Percentiles rank a stretch among this genome's conserved stretches.
These are phyloP conservation scores for Sanghuangporus baumii DNA, from an alignment of 1,284 basidiomycete species.

Conservation along the genomic window DNA sequence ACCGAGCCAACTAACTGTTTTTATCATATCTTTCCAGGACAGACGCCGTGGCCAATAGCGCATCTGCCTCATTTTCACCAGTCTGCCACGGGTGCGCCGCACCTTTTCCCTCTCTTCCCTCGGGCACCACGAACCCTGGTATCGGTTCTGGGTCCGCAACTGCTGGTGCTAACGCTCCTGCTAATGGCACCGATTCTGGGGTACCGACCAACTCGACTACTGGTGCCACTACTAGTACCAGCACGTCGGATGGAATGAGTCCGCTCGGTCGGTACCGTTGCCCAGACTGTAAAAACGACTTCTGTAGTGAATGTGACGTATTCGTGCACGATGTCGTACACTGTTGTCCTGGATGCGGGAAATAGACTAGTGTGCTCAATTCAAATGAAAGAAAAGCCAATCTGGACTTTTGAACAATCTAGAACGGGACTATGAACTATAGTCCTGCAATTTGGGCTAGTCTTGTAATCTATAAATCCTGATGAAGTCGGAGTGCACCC, in stretches of 20 bases:
- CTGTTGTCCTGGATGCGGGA: constrained; percentile 50
- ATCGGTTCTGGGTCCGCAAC: background rate
- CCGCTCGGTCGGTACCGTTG: constrained; percentile 77
- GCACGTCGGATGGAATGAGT: constrained; percentile 59
- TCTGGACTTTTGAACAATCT: background rate
- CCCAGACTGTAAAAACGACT: constrained; percentile 44
- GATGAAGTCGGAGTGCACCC: no score
- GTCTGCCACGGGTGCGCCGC: constrained; percentile 72
- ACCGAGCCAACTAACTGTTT: constrained; percentile 8
- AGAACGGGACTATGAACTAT: background rate
- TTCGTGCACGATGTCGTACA: constrained; percentile 59
- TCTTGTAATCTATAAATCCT: no score
- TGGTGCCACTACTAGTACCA: constrained; percentile 22
- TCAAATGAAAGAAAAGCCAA: constrained; percentile 15
- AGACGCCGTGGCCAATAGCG: constrained; percentile 35
- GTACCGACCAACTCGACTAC: background rate
- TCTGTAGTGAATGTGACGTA: constrained; percentile 62
- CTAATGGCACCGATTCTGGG: constrained; percentile 18
- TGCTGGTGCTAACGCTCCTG: background rate
- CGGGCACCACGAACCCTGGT: constrained; percentile 1
- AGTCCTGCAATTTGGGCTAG: no score
- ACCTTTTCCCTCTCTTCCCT: constrained; percentile 40
- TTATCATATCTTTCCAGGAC: constrained; percentile 27
- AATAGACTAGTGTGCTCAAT: constrained; percentile 25
- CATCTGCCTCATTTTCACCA: constrained; percentile 27